Base-by-base conservation (phyloP, 2,329 filamentous ascomycete genomes). In the Raffaelea deltoideospora region DNA sequence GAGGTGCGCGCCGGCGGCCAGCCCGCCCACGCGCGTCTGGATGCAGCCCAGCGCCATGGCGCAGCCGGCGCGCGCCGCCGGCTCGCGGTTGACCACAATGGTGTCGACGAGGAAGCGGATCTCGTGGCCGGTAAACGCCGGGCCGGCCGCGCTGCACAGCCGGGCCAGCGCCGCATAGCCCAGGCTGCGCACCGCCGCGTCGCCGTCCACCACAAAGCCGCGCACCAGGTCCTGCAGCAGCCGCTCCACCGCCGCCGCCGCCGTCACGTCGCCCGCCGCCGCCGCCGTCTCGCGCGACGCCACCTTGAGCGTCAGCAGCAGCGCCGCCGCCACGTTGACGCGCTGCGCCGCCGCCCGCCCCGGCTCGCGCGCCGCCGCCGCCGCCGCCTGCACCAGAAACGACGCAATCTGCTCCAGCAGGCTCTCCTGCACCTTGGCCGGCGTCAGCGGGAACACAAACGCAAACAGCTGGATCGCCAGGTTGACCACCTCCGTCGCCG, bases 1-100 rank as follows among this genome's bases (percentile, higher is more conserved):
- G 35, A 98, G 67, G 53, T 98, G 90, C 48, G 90, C 86, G 4
- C 87, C 86, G 37, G 90, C 90, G 37, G 90, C 90, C 87, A 98
- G 96, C 39, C 90, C 88, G 39, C 90, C 92, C 24, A 98, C 82
- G 54, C 94, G 86, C 15, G 85, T 82, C 58, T 98, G 87, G 35
- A 98, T 96, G 39, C 80, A 82, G 9, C 90, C 90, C 22, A 98
- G 63, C 11, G 90, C 86, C 64, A 92, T 84, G 14, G 92, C 90
- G 57, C 88, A 98, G 10, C 90, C 90, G 31, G 92, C 87, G 53
- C 90, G 76, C 27, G 86, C 86, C 53, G 83, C 88, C 0, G 90
- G 90, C 53, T 98, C 90, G 37, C 88, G 72, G 55, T 98, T 95
- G 31, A 79, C 72, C 6, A 98, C 86, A 44, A 98, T 95, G 1